A percentile compares a stretch with the other conserved stretches of the same genome.
Evolutionary conservation across 495 filamentous ascomycete genomes (phyloP).

Genomic region (Cudoniella acicularis): DNA sequence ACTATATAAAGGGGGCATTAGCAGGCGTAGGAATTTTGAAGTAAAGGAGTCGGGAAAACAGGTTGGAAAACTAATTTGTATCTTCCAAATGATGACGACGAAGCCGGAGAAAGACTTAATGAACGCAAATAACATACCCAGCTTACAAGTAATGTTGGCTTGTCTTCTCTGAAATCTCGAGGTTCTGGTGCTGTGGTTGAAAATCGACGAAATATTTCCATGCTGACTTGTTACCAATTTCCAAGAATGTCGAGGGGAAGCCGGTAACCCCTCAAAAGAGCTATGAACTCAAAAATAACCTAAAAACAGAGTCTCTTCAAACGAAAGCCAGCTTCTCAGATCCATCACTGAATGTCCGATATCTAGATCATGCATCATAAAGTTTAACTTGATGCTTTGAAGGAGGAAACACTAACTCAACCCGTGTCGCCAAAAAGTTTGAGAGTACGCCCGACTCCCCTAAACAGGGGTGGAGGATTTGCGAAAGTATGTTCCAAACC

Average conservation of each 20-base stretch:
- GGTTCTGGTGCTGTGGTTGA: conserved; percentile 8
- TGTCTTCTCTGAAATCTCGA: conserved; percentile 42
- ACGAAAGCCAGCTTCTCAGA: too few species aligned
- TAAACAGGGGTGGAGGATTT: too few species aligned
- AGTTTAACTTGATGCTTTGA: too few species aligned
- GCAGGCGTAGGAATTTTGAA: too few species aligned
- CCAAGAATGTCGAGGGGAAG: too few species aligned
- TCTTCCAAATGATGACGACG: not conserved
- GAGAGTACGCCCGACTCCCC: too few species aligned
- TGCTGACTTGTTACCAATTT: too few species aligned
- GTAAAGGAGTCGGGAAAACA: too few species aligned
- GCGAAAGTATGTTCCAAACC: too few species aligned
- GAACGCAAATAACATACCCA: conserved; percentile 42
- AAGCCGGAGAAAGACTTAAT: not conserved
- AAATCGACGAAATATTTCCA: conserved; percentile 20
- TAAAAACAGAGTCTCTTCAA: not conserved
- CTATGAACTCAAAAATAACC: not conserved
- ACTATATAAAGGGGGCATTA: conserved; percentile 40
- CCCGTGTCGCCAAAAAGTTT: not conserved
- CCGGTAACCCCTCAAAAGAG: not conserved
- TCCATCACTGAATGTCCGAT: too few species aligned
- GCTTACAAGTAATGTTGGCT: conserved; percentile 81
- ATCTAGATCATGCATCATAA: too few species aligned
- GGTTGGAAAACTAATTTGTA: not conserved
- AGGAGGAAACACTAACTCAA: not conserved